Evolutionary conservation across 352 stramenopile genomes (phyloP), one percentile per base, ranked within the genome.

Genomic region (Phytopythium sindhum): DNA sequence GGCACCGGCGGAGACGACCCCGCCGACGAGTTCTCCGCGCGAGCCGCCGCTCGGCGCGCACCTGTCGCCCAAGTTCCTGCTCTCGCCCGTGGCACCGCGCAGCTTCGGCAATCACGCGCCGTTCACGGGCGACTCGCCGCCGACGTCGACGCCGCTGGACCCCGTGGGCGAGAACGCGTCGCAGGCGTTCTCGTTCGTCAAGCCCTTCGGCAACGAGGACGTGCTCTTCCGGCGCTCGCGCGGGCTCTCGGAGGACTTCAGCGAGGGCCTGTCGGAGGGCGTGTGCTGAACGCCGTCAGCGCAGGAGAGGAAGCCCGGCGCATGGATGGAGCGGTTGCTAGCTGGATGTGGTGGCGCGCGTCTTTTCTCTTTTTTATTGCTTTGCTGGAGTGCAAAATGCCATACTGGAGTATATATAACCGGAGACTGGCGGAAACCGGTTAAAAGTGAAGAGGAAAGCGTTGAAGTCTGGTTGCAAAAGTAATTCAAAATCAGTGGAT

Each of bases 241-340:
- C 50, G 84, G 83, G 45, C 80, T 86, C 50, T 93, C 85, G 21
- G 83, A 93, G 59, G 84, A 93, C 56, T 77, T 89, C 44, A 87
- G 77, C 8, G 84, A 93, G 57, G 79, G 82, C 4, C 62, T 93
- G 47, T 89, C 82, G 37, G 85, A 93, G 71, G 85, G 85, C 60
- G 85, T 93, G 60, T 93, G 85, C 77, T 93, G 84, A 74, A n/a
- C n/a, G 21, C 24, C 26, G 26, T 12, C 45, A n/a, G 9, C 17
- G 12, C 45, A 4, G 14, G 21, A 9, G 33, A 37, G 33, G 33
- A 37, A 37, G 33, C 33, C 10, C 33, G 5, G 33, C 33, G 33
- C 5, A 5, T 37, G 33, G 33, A 37, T 37, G 33, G 33, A 37
- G 33, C 33, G 5, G 10, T 37, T n/a, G n/a, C n/a, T n/a, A 6